phyloP scores from a whole-genome alignment of 2,329 filamentous ascomycete genomes.

The Fusarium nanum region DNA sequence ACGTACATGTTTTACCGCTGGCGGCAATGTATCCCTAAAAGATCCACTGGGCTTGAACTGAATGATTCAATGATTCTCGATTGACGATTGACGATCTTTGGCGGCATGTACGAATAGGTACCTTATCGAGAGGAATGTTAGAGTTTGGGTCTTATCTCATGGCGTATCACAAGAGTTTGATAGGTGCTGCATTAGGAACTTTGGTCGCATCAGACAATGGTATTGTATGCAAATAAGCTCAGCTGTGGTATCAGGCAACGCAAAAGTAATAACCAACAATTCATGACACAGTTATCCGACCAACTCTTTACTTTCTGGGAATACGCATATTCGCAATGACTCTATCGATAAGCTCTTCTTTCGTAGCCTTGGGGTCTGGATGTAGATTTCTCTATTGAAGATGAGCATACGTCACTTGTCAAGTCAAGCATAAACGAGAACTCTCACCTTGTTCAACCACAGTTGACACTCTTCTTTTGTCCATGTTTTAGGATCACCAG shows the following conservation, averaged over 20 bases:
- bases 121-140: neutral
- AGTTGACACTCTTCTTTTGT: conserved; percentile 80
- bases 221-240: neutral
- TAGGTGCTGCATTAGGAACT: neutral
- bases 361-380: conserved; percentile 57
- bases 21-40: conserved; percentile 20
- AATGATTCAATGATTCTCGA: conserved; percentile 22
- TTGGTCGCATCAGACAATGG: neutral
- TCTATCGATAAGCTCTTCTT: conserved; percentile 60
- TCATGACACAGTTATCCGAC: neutral
- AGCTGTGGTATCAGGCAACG: conserved; percentile 20
- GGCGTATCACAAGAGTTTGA: neutral
- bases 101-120: neutral
- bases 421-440: neutral
- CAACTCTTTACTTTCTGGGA: conserved; percentile 45
- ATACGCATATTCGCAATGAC: conserved; percentile 61
- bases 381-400: conserved; percentile 58
- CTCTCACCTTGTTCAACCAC: conserved; percentile 81
- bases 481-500: conserved; percentile 77
- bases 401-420: neutral
- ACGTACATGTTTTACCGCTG: conserved; percentile 18
- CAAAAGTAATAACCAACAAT: neutral
- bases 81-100: conserved; percentile 8
- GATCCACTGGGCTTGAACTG: conserved; percentile 30
- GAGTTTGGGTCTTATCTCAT: neutral